Conservation (phyloP, 73 alveolate species). For the Paramecium primaurelia region DNA sequence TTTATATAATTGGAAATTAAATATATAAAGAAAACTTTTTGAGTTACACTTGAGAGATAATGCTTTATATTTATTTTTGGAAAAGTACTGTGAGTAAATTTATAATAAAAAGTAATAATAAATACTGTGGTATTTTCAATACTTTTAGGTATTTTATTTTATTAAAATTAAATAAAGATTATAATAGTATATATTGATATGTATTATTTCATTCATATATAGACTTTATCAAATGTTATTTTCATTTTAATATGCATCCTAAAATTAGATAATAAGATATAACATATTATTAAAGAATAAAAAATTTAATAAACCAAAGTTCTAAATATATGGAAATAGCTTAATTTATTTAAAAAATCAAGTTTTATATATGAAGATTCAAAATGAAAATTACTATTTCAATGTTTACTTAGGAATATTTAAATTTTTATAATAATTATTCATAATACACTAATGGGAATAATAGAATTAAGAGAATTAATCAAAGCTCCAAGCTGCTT, state of each 20-base stretch:
- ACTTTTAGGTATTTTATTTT: neutral
- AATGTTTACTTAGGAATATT: neutral
- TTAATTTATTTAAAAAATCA: neutral
- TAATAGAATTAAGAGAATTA: neutral
- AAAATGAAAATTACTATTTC: neutral
- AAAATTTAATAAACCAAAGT: neutral
- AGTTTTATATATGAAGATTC: neutral
- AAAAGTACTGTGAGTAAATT: neutral
- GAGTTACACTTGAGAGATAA: neutral
- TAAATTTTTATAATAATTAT: too few relatives aligned
- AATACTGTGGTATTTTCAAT: neutral
- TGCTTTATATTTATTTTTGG: neutral
- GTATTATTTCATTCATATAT: too few relatives aligned
- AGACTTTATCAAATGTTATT: too few relatives aligned
- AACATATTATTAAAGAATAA: neutral
- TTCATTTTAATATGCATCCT: neutral
- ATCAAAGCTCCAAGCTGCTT: neutral
- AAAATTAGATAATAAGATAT: neutral
- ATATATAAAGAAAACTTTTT: neutral
- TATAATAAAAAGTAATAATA: neutral
- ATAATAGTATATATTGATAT: too few relatives aligned
- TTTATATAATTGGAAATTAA: neutral
- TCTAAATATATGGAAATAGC: neutral
- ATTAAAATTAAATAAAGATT: neutral
- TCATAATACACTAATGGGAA: neutral